A percentile compares a stretch with the other conserved stretches of the same genome.
Conservation (phyloP, 805 yeast species). For the Yarrowia sp. region DNA sequence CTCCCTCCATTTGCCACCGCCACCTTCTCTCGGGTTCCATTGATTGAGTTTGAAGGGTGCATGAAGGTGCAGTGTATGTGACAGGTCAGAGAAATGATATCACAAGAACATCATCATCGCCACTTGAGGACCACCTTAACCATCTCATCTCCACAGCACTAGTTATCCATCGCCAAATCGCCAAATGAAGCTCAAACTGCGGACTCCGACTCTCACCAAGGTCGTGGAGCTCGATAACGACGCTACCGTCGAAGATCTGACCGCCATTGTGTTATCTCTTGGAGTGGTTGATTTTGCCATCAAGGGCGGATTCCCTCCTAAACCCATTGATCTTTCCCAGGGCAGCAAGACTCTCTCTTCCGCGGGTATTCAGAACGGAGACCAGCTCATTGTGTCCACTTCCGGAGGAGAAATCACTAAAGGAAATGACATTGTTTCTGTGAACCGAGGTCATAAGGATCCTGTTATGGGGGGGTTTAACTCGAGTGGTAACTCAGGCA, state of each 20-base stretch:
- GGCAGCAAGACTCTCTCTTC: conserved; percentile 45
- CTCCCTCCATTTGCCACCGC: too few relatives aligned
- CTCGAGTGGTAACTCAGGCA: not conserved
- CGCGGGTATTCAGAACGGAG: conserved; percentile 64
- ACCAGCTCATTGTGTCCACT: conserved; percentile 57
- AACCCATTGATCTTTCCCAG: conserved; percentile 51
- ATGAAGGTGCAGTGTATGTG: too few relatives aligned
- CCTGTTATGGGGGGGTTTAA: conserved; percentile 3
- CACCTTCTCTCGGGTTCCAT: too few relatives aligned
- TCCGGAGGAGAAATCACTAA: not conserved
- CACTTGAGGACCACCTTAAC: not conserved
- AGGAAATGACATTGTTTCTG: conserved; percentile 10
- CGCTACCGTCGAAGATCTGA: conserved; percentile 51
- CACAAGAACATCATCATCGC: too few relatives aligned
- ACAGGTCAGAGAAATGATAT: too few relatives aligned
- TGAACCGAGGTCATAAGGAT: conserved; percentile 14
- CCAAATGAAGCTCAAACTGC: conserved; percentile 50
- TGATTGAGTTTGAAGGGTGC: too few relatives aligned
- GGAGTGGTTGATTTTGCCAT: conserved; percentile 46
- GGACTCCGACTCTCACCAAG: conserved; percentile 46
- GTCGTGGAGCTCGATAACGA: conserved; percentile 53
- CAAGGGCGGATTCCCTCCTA: conserved; percentile 70
- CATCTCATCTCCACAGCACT: not conserved
- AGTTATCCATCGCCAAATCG: not conserved
- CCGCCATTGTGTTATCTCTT: conserved; percentile 42